Evolutionary conservation across 2,329 filamentous ascomycete species (phyloP).

Genomic region (Colletotrichum navitas): DNA sequence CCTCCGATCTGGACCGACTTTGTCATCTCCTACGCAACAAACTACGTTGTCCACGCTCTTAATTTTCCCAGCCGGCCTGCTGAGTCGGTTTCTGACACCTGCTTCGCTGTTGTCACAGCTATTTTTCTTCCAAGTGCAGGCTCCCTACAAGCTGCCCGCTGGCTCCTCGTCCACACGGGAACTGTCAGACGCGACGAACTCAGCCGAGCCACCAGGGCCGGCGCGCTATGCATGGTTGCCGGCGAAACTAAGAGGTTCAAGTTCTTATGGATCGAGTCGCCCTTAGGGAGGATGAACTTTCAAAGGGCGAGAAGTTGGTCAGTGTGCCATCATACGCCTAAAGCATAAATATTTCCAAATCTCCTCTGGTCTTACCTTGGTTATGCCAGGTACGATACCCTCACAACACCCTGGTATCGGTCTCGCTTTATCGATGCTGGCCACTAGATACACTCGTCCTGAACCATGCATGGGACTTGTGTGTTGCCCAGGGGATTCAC

Average conservation of each 20-base stretch:
- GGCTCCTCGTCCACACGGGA: slow-evolving; percentile 34
- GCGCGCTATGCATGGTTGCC: slow-evolving; percentile 45
- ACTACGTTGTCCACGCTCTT: slow-evolving; percentile 47
- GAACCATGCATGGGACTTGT: slow-evolving; percentile 38
- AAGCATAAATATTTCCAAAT: slow-evolving; percentile 9
- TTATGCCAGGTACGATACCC: slow-evolving; percentile 31
- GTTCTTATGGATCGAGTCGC: slow-evolving; percentile 34
- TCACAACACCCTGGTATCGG: slow-evolving; percentile 24
- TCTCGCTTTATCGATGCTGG: slow-evolving; percentile 35
- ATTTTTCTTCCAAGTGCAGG: slow-evolving; percentile 44
- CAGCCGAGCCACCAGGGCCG: slow-evolving; percentile 41
- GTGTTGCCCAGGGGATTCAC: slow-evolving; percentile 34
- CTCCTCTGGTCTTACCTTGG: slow-evolving; percentile 21
- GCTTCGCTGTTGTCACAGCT: slow-evolving; percentile 29
- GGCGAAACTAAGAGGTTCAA: slow-evolving; percentile 32
- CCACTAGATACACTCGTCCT: slow-evolving; percentile 36
- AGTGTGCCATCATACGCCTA: slow-evolving; percentile 6
- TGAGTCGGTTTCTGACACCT: slow-evolving; percentile 37
- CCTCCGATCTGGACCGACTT: slow-evolving; percentile 43
- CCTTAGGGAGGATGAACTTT: slow-evolving; percentile 34
- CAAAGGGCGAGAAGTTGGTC: slow-evolving; percentile 32
- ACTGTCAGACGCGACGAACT: slow-evolving; percentile 37
- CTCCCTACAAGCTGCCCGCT: slow-evolving; percentile 39
- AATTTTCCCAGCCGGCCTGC: slow-evolving; percentile 44
- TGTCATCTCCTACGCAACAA: slow-evolving; percentile 45